Evolutionary conservation across 1,284 basidiomycete species (phyloP).

Genomic region (Trichosporon coremiiforme): DNA sequence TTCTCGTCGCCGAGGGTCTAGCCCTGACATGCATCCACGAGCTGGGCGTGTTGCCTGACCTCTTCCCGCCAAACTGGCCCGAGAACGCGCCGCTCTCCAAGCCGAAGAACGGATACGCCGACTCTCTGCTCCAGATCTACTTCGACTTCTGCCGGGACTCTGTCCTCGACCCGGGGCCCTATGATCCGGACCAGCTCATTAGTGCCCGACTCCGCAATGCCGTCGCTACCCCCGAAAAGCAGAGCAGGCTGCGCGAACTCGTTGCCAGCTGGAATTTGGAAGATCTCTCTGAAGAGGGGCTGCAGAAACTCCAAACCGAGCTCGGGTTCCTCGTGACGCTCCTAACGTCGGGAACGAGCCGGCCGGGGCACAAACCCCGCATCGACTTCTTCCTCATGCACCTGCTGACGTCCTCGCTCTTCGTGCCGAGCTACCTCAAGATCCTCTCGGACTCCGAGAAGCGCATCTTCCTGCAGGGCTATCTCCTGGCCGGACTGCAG

Average conservation of each 20-base stretch:
- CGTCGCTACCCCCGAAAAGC: slow-evolving; percentile 55
- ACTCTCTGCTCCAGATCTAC: slow-evolving; percentile 43
- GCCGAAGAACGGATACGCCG: background rate
- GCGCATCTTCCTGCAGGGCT: slow-evolving; percentile 61
- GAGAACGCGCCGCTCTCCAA: slow-evolving; percentile 19
- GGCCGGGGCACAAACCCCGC: slow-evolving; percentile 60
- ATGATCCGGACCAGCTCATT: slow-evolving; percentile 61
- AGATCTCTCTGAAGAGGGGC: slow-evolving; percentile 52
- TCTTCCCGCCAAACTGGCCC: slow-evolving; percentile 39
- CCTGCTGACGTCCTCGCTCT: slow-evolving; percentile 65
- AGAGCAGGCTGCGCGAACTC: slow-evolving; percentile 60
- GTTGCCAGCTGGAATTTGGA: slow-evolving; percentile 60
- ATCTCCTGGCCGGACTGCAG: slow-evolving; percentile 60
- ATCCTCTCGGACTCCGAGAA: slow-evolving; percentile 45
- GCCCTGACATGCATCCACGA: slow-evolving; percentile 93
- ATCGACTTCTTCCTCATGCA: slow-evolving; percentile 76
- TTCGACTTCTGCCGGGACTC: slow-evolving; percentile 31
- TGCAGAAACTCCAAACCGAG: slow-evolving; percentile 62
- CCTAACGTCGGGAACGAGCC: slow-evolving; percentile 62
- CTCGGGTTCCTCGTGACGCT: slow-evolving; percentile 62
- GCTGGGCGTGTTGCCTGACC: slow-evolving; percentile 89
- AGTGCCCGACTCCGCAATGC: slow-evolving; percentile 58
- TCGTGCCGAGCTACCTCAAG: slow-evolving; percentile 62
- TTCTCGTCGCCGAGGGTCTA: slow-evolving; percentile 64
- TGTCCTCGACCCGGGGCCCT: slow-evolving; percentile 60